Evolutionary conservation across 1,284 basidiomycete genomes (phyloP).

Genomic region (Cryptococcus sp.): DNA sequence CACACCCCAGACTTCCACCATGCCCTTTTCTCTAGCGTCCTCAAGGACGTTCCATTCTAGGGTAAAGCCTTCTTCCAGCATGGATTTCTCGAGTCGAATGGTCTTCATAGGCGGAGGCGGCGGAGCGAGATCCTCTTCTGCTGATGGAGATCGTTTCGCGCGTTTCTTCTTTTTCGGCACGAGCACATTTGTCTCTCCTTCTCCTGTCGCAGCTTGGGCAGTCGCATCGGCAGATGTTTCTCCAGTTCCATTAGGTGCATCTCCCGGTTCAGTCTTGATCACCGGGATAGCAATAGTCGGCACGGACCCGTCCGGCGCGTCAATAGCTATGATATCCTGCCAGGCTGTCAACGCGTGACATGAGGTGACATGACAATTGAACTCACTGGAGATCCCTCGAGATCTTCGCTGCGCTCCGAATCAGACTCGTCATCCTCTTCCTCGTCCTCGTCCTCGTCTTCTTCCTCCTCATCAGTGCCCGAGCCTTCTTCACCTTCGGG

Average conservation of each 20-base stretch:
- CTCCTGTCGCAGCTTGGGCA: constrained; percentile 8
- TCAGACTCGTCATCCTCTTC: constrained; percentile 27
- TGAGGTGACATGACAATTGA: neutral
- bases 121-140: constrained; percentile 45
- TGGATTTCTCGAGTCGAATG: constrained; percentile 36
- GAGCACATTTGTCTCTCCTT: constrained; percentile 24
- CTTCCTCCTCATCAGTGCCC: constrained; percentile 21
- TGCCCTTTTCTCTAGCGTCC: constrained; percentile 33
- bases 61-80: constrained; percentile 22
- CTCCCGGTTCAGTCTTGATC: constrained; percentile 18
- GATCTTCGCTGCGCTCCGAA: constrained; percentile 29
- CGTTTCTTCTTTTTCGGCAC: constrained; percentile 43
- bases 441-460: constrained; percentile 24
- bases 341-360: no score
- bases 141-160: constrained; percentile 28
- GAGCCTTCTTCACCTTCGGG: constrained; percentile 53
- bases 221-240: neutral
- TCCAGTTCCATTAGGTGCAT: constrained; percentile 3
- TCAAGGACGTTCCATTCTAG: constrained; percentile 46
- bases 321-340: constrained; percentile 23
- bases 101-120: constrained; percentile 49
- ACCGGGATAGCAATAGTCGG: constrained; percentile 8
- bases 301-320: constrained; percentile 14
- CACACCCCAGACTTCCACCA: constrained; percentile 26
- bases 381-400: constrained; percentile 25